Conservation (phyloP, 2,329 filamentous ascomycete genomes). For the Pestalotiopsis sp. region DNA sequence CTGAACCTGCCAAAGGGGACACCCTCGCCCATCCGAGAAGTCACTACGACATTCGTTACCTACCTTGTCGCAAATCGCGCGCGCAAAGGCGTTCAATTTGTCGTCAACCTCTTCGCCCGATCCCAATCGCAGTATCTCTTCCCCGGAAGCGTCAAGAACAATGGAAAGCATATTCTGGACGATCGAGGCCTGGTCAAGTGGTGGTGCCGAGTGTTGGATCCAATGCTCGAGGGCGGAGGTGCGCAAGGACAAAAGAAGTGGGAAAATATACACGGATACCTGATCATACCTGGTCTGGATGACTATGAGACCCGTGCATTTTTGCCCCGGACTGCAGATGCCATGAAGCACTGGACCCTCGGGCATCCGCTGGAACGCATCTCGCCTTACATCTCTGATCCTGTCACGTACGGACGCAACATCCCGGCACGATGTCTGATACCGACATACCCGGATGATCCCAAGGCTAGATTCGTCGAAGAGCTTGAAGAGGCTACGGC, state of each 20-base stretch:
- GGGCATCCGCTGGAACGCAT: conserved; percentile 70
- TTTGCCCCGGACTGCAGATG: conserved; percentile 59
- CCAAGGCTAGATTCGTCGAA: conserved; percentile 85
- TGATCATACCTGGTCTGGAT: conserved; percentile 87
- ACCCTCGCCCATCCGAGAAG: conserved; percentile 73
- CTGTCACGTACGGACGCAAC: conserved; percentile 39
- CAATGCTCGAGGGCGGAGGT: conserved; percentile 60
- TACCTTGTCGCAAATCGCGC: conserved; percentile 72
- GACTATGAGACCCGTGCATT: conserved; percentile 79
- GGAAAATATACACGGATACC: conserved; percentile 69
- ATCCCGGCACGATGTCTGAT: conserved; percentile 84
- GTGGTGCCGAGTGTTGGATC: conserved; percentile 91
- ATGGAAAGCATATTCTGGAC: conserved; percentile 86
- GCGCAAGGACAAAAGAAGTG: conserved; percentile 38
- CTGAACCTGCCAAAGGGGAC: conserved; percentile 65
- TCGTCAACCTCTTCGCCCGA: conserved; percentile 89
- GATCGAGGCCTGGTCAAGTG: conserved; percentile 89
- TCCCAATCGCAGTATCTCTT: conserved; percentile 95
- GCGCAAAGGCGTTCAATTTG: conserved; percentile 66
- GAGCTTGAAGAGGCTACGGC: conserved; percentile 80
- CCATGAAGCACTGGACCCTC: conserved; percentile 68
- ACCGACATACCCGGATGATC: conserved; percentile 91
- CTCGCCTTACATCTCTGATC: conserved; percentile 62
- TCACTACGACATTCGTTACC: conserved; percentile 75
- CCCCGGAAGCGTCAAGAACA: conserved; percentile 85